Percentiles rank a stretch among this genome's conserved stretches.
These are phyloP conservation scores for Funneliformis geosporum DNA, from an alignment of 192 early-diverging fungal genomes.

Conservation along the genomic window DNA sequence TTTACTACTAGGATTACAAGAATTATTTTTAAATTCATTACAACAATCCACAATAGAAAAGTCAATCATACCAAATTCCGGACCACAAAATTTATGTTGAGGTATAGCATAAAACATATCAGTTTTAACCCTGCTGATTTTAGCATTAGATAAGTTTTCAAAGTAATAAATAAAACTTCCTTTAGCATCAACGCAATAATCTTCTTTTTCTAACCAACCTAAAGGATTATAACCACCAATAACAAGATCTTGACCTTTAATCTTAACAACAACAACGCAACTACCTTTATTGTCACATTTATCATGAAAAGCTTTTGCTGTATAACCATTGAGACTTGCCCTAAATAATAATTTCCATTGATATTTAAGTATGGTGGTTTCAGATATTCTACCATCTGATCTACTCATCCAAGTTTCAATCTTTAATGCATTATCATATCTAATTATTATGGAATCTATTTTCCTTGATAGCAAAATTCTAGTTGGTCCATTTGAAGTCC, in stretches of 20 bases:
- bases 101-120: background rate
- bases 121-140: background rate
- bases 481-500: background rate
- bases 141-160: background rate
- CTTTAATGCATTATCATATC: background rate
- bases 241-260: background rate
- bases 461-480: background rate
- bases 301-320: background rate
- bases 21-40: background rate
- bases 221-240: background rate
- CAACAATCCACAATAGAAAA: background rate
- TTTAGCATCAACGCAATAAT: background rate
- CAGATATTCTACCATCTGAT: background rate
- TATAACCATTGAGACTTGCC: constrained; percentile 3
- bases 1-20: background rate
- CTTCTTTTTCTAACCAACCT: background rate
- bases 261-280: constrained; percentile 3
- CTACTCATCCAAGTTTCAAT: constrained; percentile 1
- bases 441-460: background rate
- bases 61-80: background rate
- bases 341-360: background rate
- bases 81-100: background rate
- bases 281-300: constrained; percentile 14
- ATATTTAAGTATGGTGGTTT: background rate
- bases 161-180: background rate